These are phyloP conservation scores for Aspergillus sp. DNA, from an alignment of 2,329 filamentous ascomycete species.

Conservation along the genomic window DNA sequence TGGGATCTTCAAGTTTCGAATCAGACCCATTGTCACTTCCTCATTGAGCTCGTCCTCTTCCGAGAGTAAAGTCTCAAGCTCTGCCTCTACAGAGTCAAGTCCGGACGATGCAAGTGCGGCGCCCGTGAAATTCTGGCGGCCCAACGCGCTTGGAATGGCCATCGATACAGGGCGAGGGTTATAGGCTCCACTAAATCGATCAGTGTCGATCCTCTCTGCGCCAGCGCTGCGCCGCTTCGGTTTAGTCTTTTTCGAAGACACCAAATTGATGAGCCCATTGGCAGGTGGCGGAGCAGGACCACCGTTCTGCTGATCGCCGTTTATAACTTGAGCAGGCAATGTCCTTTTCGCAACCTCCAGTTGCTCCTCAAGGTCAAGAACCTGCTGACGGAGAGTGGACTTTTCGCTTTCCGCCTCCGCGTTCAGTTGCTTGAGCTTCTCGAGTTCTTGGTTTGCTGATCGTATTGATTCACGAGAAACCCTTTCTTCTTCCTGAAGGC, in stretches of 20 bases:
- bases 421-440: constrained; percentile 75
- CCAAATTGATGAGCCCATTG: constrained; percentile 90
- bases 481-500: constrained; percentile 92
- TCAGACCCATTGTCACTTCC: constrained; percentile 94
- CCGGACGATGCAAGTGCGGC: constrained; percentile 74
- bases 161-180: constrained; percentile 96
- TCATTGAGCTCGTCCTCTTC: constrained; percentile 97
- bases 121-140: constrained; percentile 73
- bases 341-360: constrained; percentile 83
- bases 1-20: constrained; percentile 95
- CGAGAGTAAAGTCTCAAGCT: constrained; percentile 89
- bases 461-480: constrained; percentile 81
- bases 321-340: constrained; percentile 68
- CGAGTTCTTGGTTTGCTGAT: constrained; percentile 77
- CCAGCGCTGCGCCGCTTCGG: constrained; percentile 78
- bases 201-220: constrained; percentile 79
- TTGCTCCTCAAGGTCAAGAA: constrained; percentile 88
- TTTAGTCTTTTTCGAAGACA: constrained; percentile 96
- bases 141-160: constrained; percentile 68
- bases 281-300: constrained; percentile 58
- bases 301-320: constrained; percentile 69
- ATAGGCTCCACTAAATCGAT: constrained; percentile 90
- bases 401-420: constrained; percentile 84
- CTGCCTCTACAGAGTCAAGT: constrained; percentile 89
- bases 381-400: constrained; percentile 79